Base-by-base conservation (phyloP, 768 basidiomycete genomes). In the Suillus ampliporus region DNA sequence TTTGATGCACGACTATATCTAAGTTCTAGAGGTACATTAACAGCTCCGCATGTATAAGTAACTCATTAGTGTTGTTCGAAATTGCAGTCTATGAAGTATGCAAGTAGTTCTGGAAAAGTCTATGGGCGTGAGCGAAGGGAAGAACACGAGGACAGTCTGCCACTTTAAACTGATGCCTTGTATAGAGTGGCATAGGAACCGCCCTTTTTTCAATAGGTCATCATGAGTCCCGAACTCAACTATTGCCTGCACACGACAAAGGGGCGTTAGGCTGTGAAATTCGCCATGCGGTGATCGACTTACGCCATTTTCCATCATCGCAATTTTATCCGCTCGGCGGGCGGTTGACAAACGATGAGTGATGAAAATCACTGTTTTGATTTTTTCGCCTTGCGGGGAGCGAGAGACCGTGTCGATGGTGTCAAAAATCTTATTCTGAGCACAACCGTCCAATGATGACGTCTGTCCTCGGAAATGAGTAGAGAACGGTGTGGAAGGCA, bases 331-430 rank as follows among this genome's bases (percentile, higher is more conserved):
- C 65, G 92, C 92, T 47, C 90, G 86, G 4, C 91, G 88, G 21
- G 92, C 91, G 50, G 89, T 90, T 28, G 89, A 87, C 62, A 94
- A 83, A 64, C 90, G 85, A 77, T 94, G 92, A 7, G 92, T 94
- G 69, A 94, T 91, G 76, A 90, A 93, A 40, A 94, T 84, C 65
- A 92, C 86, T 4, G 89, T 90, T 77, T 92, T 92, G 21, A 77
- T 81, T 69, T 80, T 79, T 70, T 83, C 80, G 35, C 87, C 89
- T 23, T 61, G 79, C 38, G 86, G 80, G 23, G 82, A 79, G 50
- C 83, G 82, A 41, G 90, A 88, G 61, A 91, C 81, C 61, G 83
- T 79, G 62, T 87, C 84, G 47, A 94, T 86, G 43, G 89, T 89
- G 60, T 93, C 86, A 66, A 92, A 92, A 63, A 93, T 86, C 64